phyloP scores from a whole-genome alignment of 192 early-diverging fungal genomes.

The Coemansia asiatica region DNA sequence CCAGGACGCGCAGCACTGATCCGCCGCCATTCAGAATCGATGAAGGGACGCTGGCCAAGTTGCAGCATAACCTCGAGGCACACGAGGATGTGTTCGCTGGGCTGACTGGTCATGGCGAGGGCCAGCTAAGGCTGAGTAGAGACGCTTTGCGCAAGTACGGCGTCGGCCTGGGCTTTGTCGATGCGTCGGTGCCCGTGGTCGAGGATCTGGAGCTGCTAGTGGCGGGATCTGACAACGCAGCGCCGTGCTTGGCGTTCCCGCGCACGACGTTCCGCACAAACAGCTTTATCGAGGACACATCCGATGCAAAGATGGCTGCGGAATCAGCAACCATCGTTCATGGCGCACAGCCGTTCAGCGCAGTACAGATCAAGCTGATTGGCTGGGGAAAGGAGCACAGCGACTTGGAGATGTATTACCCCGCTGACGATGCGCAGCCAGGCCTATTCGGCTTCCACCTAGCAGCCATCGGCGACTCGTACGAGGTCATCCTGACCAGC shows the following conservation, averaged over 20 bases:
- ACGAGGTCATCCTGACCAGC: conserved; percentile 59
- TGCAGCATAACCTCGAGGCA: conserved; percentile 31
- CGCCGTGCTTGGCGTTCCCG: conserved; percentile 54
- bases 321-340: background rate
- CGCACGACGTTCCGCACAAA: conserved; percentile 56
- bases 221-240: conserved; percentile 20
- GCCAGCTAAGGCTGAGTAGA: conserved; percentile 34
- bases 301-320: background rate
- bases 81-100: conserved; percentile 38
- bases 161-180: conserved; percentile 58
- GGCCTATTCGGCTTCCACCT: conserved; percentile 70
- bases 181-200: conserved; percentile 28
- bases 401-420: conserved; percentile 58
- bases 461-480: conserved; percentile 31
- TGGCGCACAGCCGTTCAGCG: conserved; percentile 18
- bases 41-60: conserved; percentile 19
- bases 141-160: conserved; percentile 41
- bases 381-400: conserved; percentile 34
- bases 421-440: conserved; percentile 49
- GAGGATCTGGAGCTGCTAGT: conserved; percentile 32
- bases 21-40: conserved; percentile 46
- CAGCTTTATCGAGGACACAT: conserved; percentile 45
- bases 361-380: conserved; percentile 58
- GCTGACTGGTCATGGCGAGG: conserved; percentile 47
- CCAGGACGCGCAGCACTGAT: conserved; percentile 11